Evolutionary conservation across 2,329 filamentous ascomycete species (phyloP), one percentile per base, ranked within the genome.

Genomic region (Aspergillus pseudoglaucus): DNA sequence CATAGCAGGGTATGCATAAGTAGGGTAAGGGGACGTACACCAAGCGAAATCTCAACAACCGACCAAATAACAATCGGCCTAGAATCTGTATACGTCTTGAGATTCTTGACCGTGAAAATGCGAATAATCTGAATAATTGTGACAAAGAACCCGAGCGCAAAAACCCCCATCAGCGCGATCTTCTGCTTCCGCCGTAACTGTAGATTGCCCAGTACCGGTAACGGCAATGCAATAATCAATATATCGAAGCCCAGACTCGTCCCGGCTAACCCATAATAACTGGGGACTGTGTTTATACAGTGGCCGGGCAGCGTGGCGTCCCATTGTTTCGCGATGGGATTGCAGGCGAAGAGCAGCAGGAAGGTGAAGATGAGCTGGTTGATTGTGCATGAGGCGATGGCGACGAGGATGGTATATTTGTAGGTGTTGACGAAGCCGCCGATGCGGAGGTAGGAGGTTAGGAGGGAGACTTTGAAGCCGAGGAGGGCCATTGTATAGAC

Each of bases 71-170:
- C 68, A 18, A 71, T 58, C 1, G 58, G 50, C 4, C 70, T 63
- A 2, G 68, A 74, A 58, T 78, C 72, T 30, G 73, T 68, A 49
- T 73, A 74, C 55, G 71, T 72, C 27, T 58, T 53, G 3, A 77
- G 66, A 12, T 62, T 67, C 33, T 65, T 64, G 51, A 79, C 71
- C n/a, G 72, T 76, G 47, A 72, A 68, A 48, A 78, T 74, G 12
- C 75, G 75, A 50, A 79, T 67, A 47, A 76, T 70, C 53, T 78
- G 75, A 47, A 78, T 75, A 42, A 75, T 52, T 4, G 73, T 76
- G 39, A 78, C 70, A 61, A 79, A 78, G 45, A 74, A 60, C n/a
- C 76, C 76, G 20, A 79, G 65, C 2, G 66, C 64, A 55, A 78
- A 78, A 23, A 77, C 62, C 4, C 60, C 60, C 0, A 69, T 60